Evolutionary conservation across 345 rosid genomes (phyloP).

Genomic region (Melastoma malabathricum): DNA sequence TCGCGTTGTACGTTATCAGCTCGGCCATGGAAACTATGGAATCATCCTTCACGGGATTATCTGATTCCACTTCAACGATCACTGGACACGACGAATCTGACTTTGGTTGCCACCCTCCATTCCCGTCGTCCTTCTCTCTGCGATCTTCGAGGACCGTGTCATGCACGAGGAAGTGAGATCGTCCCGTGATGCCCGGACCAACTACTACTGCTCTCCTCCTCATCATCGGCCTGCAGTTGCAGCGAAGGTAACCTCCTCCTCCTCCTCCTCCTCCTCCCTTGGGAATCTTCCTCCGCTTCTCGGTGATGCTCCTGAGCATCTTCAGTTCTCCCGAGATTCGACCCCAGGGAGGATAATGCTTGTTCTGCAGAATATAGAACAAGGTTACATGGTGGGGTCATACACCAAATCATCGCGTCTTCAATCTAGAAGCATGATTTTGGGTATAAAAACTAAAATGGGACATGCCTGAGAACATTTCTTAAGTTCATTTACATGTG

Average conservation of each 20-base stretch:
- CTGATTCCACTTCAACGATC: neutral
- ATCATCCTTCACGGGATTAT: conserved; percentile 4
- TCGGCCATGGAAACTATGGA: conserved; percentile 4
- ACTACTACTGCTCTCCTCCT: neutral
- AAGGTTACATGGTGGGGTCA: too few species aligned
- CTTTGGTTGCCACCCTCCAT: neutral
- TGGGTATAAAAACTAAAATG: too few species aligned
- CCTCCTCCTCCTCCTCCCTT: neutral
- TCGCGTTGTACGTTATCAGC: neutral
- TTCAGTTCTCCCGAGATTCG: conserved; percentile 1
- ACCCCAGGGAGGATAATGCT: neutral
- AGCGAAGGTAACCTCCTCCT: conserved; percentile 2
- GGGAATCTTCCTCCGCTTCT: conserved; percentile 3
- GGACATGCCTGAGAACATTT: too few species aligned
- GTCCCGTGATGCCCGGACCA: neutral
- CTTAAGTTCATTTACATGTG: too few species aligned
- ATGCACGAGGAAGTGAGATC: conserved; percentile 2
- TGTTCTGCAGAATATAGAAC: neutral
- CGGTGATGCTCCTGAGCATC: neutral
- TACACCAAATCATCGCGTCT: too few species aligned
- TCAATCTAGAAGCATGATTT: too few species aligned
- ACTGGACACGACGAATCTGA: neutral
- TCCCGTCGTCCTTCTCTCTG: neutral
- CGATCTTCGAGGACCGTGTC: conserved; percentile 6
- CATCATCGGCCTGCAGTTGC: conserved; percentile 2